Conservation (phyloP, 345 rosid genomes). For the Microthlaspi erraticum region DNA sequence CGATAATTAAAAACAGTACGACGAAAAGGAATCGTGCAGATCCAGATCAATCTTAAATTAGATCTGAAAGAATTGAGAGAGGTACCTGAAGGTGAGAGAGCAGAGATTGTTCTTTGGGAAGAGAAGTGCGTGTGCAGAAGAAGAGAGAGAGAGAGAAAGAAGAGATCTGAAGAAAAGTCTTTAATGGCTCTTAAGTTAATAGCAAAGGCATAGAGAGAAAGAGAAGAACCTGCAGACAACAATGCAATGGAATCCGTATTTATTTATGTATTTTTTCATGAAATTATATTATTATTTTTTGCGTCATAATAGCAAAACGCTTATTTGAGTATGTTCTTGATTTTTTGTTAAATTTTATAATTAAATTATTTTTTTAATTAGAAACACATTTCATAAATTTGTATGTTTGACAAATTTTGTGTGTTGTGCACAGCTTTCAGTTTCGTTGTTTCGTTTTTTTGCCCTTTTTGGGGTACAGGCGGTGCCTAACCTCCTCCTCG, state of each 20-base stretch:
- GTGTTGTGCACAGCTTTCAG: slow-evolving; percentile 24
- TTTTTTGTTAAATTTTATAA: background rate
- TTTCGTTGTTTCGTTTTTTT: slow-evolving; percentile 9
- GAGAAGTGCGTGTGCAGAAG: background rate
- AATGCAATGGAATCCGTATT: slow-evolving; percentile 27
- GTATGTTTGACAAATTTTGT: background rate
- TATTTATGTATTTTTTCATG: background rate
- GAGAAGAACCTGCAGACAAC: slow-evolving; percentile 38
- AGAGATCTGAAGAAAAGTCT: slow-evolving; percentile 34
- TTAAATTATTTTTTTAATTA: background rate
- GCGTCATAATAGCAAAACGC: slow-evolving; percentile 26
- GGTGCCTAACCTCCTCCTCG: slow-evolving; percentile 37
- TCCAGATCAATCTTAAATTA: slow-evolving; percentile 7
- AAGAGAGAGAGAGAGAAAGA: background rate
- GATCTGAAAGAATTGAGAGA: background rate
- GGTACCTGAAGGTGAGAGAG: slow-evolving; percentile 32
- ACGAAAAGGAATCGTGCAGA: slow-evolving; percentile 1
- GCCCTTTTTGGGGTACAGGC: slow-evolving; percentile 24
- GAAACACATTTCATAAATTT: background rate
- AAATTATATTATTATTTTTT: background rate
- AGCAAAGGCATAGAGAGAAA: slow-evolving; percentile 5
- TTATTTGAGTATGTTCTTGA: background rate
- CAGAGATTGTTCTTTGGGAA: background rate
- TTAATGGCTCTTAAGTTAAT: slow-evolving; percentile 22
- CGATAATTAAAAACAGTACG: background rate